Evolutionary conservation across 108 stramenopile species (phyloP), one percentile per base, ranked within the genome.

Genomic region (Skeletonema potamos): DNA sequence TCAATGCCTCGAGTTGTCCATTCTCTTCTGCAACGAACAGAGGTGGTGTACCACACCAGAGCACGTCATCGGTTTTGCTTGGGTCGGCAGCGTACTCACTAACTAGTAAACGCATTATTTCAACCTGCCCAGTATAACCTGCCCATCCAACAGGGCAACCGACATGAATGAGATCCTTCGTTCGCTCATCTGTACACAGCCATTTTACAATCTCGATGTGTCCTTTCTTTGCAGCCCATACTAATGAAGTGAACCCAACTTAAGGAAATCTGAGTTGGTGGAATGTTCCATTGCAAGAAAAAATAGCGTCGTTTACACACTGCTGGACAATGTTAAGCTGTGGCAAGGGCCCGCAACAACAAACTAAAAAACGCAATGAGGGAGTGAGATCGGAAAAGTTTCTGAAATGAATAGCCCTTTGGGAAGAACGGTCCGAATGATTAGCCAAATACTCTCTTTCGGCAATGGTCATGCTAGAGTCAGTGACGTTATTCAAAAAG

Each of bases 211-310:
- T 70, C 0, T 70, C 69, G 0, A 11, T 12, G 15, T 70, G 63
- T 37, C 69, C 69, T 27, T 70, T 70, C 69, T 70, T 70, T 26
- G 69, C 62, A 15, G 69, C 69, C 69, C 69, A 70, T 34, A 64
- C 69, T 24, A 70, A 27, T 13, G 69, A 39, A 22, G 63, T 70
- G 62, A 70, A 70, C 7, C 63, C 69, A 46, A 6, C 33, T 18
- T 7, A 9, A 61, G 46, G 26, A 64, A 43, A 58, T 22, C 43
- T 28, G 8, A 51, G 48, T 51, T 51, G 48, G n/a, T 22, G 20
- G 48, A 51, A 9, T 46, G 48, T 6, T 7, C 18, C 43, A 18
- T 54, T 60, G 18, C 8, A 60, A 60, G 51, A 54, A 51, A 9
- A 1, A 51, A 51, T 51, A 26, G 63, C 62, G 2, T 64, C 63